phyloP scores from a whole-genome alignment of 768 basidiomycete species.

The Rhizopogon sp. region DNA sequence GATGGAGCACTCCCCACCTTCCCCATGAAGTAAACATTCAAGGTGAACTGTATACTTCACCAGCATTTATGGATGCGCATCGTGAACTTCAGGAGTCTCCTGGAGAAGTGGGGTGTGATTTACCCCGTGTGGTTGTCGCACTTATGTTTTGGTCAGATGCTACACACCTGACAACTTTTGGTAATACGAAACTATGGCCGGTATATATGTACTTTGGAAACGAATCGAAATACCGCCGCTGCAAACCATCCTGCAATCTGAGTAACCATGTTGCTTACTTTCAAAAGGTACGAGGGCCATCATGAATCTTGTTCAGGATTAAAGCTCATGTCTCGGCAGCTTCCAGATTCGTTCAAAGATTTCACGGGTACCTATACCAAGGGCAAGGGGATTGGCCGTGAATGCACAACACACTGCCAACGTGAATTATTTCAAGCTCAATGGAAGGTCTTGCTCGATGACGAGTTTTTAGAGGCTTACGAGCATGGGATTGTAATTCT shows the following conservation, averaged over 20 bases:
- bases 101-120: constrained; percentile 10
- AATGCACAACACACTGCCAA: constrained; percentile 9
- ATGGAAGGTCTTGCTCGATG: constrained; percentile 13
- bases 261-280: constrained; percentile 9
- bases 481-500: constrained; percentile 14
- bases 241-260: constrained; percentile 8
- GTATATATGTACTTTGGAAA: constrained; percentile 17
- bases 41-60: constrained; percentile 14
- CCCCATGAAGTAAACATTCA: constrained; percentile 1
- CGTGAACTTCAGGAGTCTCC: constrained; percentile 8
- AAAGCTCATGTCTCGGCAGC: not conserved
- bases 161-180: constrained; percentile 26
- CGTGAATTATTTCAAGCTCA: constrained; percentile 10
- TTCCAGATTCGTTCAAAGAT: constrained; percentile 8
- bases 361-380: not conserved
- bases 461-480: constrained; percentile 15
- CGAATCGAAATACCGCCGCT: constrained; percentile 16
- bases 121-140: constrained; percentile 13
- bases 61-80: constrained; percentile 8
- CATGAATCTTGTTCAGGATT: not conserved
- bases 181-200: constrained; percentile 20
- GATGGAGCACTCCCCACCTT: not conserved
- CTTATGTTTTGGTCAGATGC: constrained; percentile 27
- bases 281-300: constrained; percentile 1
- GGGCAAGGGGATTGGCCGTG: not conserved